Evolutionary conservation across 1,284 basidiomycete genomes (phyloP), one percentile per base, ranked within the genome.

Genomic region (Trichosporon sp.): DNA sequence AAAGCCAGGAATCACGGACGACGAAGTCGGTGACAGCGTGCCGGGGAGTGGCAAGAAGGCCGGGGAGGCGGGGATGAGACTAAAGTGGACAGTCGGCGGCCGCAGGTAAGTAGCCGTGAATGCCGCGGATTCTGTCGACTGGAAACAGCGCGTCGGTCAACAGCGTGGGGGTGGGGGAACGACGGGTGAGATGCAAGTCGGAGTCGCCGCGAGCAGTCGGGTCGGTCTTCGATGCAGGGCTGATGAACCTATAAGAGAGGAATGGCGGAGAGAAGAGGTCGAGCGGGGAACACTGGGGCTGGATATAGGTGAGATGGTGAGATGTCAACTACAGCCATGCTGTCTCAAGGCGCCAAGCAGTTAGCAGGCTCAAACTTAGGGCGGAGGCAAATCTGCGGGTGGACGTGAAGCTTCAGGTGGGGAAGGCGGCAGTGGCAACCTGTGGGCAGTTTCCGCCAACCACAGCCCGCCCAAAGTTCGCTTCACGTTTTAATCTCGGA

Each of bases 311-410:
- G 59, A 63, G 59, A 63, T 63, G 59, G 59, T 63, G 59, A 63
- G 32, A 35, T 37, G 59, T 63, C 59, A 63, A 63, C 59, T 37
- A 12, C 59, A 63, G 59, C 32, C 59, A 32, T 63, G 59, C 59
- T 32, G 59, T 63, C 31, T 63, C 31, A n/a, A 37, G 31, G 14
- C n/a, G 59, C 59, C 59, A 63, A 63, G 59, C 59, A 35, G 59
- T 19, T 16, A 35, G 59, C 59, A 35, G 59, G 59, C 3, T 63
- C 59, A 63, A 63, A 63, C 59, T 63, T 63, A 63, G 32, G 26
- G 59, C 59, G 59, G 59, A 63, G 59, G 59, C 59, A 63, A 63
- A 63, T 63, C 59, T 63, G 59, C 59, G 59, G 59, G 19, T 37
- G 32, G 31, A 35, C 32, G 59, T 35, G 31, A 16, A 63, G 51